Evolutionary conservation across 1,284 basidiomycete genomes (phyloP).

Genomic region (Erythrobasidium hasegawianum): DNA sequence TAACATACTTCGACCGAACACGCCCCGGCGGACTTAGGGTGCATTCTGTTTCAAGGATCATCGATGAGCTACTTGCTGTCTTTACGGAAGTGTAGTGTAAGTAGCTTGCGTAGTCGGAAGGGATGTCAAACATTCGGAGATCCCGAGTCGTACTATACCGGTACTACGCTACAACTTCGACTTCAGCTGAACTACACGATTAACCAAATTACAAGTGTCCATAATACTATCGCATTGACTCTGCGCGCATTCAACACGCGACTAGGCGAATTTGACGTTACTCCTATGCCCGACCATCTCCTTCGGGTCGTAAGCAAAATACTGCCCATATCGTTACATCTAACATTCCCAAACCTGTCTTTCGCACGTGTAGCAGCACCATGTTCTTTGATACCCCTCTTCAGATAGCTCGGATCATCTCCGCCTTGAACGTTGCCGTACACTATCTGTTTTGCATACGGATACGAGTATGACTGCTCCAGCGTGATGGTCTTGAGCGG

Average conservation of each 20-base stretch:
- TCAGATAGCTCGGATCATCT: constrained; percentile 15
- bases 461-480: constrained; percentile 29
- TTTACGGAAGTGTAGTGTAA: no score
- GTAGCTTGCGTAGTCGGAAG: no score
- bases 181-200: no score
- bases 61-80: no score
- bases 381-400: constrained; percentile 11
- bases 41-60: no score
- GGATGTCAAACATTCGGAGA: no score
- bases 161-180: no score
- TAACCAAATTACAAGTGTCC: no score
- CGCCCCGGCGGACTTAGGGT: background rate
- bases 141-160: no score
- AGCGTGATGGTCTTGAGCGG: constrained; percentile 35
- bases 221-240: no score
- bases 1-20: background rate
- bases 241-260: no score
- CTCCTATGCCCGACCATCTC: constrained; percentile 14
- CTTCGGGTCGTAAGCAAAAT: constrained; percentile 16
- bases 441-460: constrained; percentile 12
- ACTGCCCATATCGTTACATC: constrained; percentile 37
- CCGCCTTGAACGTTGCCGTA: constrained; percentile 20
- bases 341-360: constrained; percentile 41
- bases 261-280: background rate
- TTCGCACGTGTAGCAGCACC: constrained; percentile 21